phyloP scores from a whole-genome alignment of 2,329 filamentous ascomycete species.

The Beauveria varroae region DNA sequence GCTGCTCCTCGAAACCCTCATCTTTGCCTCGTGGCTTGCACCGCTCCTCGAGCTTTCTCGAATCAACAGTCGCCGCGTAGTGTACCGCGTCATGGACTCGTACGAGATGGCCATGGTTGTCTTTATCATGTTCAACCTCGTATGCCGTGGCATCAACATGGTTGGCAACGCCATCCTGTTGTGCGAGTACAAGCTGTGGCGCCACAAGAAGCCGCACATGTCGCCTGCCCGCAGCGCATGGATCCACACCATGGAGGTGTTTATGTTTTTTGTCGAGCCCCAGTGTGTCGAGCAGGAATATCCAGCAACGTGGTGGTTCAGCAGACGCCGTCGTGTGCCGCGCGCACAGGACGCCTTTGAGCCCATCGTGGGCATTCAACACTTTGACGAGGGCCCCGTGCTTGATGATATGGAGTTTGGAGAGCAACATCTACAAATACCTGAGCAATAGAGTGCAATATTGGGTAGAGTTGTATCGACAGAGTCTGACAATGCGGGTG shows the following conservation, averaged over 20 bases:
- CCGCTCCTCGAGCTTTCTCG: background rate
- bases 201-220: slow-evolving; percentile 25
- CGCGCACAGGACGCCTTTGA: background rate
- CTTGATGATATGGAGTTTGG: no score
- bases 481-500: no score
- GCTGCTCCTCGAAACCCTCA: slow-evolving; percentile 26
- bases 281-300: slow-evolving; percentile 32
- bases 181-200: slow-evolving; percentile 31
- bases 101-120: slow-evolving; percentile 24
- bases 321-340: background rate
- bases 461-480: no score
- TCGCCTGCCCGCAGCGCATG: slow-evolving; percentile 18
- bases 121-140: slow-evolving; percentile 31
- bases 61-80: background rate
- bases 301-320: slow-evolving; percentile 23
- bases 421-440: no score
- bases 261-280: slow-evolving; percentile 37
- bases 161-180: slow-evolving; percentile 31
- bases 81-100: slow-evolving; percentile 7
- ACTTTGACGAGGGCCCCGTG: no score
- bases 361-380: background rate
- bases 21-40: slow-evolving; percentile 20
- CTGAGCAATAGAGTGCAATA: no score
- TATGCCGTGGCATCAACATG: slow-evolving; percentile 31
- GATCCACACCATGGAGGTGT: slow-evolving; percentile 21